Evolutionary conservation across 306 rosid genomes (phyloP).

Genomic region (Corylus avellana): DNA sequence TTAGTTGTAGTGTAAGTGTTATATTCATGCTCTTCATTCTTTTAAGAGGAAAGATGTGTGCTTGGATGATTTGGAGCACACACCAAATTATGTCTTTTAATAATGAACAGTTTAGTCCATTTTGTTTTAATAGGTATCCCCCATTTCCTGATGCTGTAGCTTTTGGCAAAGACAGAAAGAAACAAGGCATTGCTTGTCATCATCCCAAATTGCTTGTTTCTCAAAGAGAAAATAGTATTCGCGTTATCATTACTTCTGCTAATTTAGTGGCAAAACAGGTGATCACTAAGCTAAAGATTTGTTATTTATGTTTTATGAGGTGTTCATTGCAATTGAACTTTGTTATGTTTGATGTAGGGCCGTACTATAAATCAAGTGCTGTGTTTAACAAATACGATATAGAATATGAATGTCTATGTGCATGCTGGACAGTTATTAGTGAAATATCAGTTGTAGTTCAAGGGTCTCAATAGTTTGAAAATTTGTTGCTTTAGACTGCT

Average conservation of each 20-base stretch:
- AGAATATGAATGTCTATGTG: conserved; percentile 15
- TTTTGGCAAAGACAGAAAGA: conserved; percentile 63
- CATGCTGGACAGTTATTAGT: background rate
- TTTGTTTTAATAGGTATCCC: conserved; percentile 54
- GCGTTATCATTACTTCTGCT: conserved; percentile 80
- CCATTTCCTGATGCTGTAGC: conserved; percentile 73
- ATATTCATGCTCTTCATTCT: conserved; percentile 6
- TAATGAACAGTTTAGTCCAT: conserved; percentile 9
- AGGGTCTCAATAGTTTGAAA: conserved; percentile 17
- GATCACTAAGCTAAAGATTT: conserved; percentile 30
- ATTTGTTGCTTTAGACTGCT: conserved; percentile 19
- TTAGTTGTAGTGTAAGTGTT: conserved; percentile 58
- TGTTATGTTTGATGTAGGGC: background rate
- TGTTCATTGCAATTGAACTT: background rate
- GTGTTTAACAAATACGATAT: background rate
- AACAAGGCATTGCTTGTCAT: conserved; percentile 83
- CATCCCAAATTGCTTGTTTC: conserved; percentile 76
- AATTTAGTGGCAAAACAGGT: conserved; percentile 86
- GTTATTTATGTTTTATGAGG: conserved; percentile 7
- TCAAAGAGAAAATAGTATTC: conserved; percentile 61
- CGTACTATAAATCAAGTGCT: background rate
- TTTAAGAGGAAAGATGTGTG: conserved; percentile 11
- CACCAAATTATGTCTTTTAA: background rate
- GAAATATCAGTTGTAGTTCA: conserved; percentile 22
- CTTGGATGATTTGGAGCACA: conserved; percentile 18